Evolutionary conservation across 805 yeast species (phyloP).

Genomic region (Lachancea nothofagi): DNA sequence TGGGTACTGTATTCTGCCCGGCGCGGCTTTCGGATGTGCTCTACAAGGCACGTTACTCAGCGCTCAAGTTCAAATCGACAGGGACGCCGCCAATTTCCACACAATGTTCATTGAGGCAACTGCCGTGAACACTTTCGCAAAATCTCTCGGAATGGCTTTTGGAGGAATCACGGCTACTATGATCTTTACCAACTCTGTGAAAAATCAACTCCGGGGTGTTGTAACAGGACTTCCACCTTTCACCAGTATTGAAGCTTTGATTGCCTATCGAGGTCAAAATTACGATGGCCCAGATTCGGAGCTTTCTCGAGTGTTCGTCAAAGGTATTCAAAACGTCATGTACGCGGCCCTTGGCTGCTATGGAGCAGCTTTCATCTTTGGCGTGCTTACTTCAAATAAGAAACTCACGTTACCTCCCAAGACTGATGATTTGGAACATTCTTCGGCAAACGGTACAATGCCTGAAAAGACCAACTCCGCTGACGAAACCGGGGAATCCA

Average conservation of each 20-base stretch:
- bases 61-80: slow-evolving; percentile 27
- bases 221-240: slow-evolving; percentile 8
- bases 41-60: slow-evolving; percentile 33
- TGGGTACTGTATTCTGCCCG: slow-evolving; percentile 37
- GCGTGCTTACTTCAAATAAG: slow-evolving; percentile 9
- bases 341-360: slow-evolving; percentile 10
- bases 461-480: neutral
- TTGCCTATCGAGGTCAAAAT: slow-evolving; percentile 17
- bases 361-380: slow-evolving; percentile 4
- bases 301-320: slow-evolving; percentile 7
- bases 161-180: slow-evolving; percentile 25
- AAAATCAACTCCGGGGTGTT: slow-evolving; percentile 12
- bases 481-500: neutral
- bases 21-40: slow-evolving; percentile 34
- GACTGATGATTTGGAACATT: slow-evolving; percentile 3
- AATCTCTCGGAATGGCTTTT: slow-evolving; percentile 22
- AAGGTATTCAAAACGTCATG: slow-evolving; percentile 17
- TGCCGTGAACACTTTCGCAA: slow-evolving; percentile 23
- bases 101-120: slow-evolving; percentile 23
- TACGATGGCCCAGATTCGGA: slow-evolving; percentile 19
- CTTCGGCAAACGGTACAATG: neutral
- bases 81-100: slow-evolving; percentile 15
- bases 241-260: slow-evolving; percentile 17
- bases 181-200: slow-evolving; percentile 20
- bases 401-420: neutral